phyloP scores from a whole-genome alignment of 2,329 filamentous ascomycete genomes.

The Aspergillus aculeatinus region DNA sequence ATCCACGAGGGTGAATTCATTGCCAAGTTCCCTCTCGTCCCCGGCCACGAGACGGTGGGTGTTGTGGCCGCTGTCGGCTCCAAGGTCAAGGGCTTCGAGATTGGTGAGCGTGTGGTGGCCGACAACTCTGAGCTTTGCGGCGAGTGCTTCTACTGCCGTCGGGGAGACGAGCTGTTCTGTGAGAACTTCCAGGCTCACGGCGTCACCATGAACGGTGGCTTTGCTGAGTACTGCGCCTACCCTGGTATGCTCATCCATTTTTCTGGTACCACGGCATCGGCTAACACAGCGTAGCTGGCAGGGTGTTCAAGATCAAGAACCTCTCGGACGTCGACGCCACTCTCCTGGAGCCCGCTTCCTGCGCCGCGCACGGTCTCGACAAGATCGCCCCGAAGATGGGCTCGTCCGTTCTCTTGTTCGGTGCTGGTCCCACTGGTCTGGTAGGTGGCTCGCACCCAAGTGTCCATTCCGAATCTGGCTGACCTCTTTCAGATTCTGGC shows the following conservation, averaged over 20 bases:
- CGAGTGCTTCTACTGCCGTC: constrained; percentile 71
- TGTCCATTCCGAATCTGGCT: constrained; percentile 65
- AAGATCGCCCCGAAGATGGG: constrained; percentile 66
- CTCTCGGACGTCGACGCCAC: constrained; percentile 68
- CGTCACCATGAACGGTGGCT: constrained; percentile 63
- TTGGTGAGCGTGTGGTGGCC: constrained; percentile 64
- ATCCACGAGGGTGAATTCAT: constrained; percentile 67
- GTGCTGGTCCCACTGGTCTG: constrained; percentile 67
- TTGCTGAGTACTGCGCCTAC: constrained; percentile 67
- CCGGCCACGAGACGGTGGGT: constrained; percentile 68
- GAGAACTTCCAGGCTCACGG: constrained; percentile 67
- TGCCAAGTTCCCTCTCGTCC: constrained; percentile 63
- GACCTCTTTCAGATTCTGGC: constrained; percentile 54
- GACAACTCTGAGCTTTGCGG: constrained; percentile 62
- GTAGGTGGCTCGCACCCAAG: constrained; percentile 62
- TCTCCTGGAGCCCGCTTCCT: constrained; percentile 68
- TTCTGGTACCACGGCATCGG: not conserved
- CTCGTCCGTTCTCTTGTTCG: constrained; percentile 67
- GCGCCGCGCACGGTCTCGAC: constrained; percentile 68
- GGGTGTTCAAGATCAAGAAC: constrained; percentile 67
- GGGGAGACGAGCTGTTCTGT: constrained; percentile 66
- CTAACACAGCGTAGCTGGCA: constrained; percentile 39
- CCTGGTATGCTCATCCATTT: constrained; percentile 31
- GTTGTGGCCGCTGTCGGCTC: constrained; percentile 60
- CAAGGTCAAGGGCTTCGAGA: constrained; percentile 59